Percentiles rank a stretch among this genome's conserved stretches.
Evolutionary conservation across 371 early-diverging fungal genomes (phyloP).

Genomic region (Mucor lusitanicus): DNA sequence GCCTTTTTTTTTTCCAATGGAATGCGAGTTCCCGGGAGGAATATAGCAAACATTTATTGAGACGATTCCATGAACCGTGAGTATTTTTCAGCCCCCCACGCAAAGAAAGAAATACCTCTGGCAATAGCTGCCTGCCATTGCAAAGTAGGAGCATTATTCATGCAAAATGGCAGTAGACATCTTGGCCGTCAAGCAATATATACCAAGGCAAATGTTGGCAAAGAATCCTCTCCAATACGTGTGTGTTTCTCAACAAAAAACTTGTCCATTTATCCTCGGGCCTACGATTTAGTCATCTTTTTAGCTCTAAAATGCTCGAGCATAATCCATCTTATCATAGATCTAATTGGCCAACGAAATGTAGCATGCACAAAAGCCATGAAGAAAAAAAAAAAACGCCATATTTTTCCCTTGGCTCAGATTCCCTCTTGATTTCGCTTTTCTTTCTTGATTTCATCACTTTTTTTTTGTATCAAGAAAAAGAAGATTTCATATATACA

Average conservation of each 20-base stretch:
- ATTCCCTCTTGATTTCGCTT: not conserved
- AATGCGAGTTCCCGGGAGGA: not conserved
- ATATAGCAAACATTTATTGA: not conserved
- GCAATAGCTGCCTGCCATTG: not conserved
- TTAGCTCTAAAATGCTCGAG: not conserved
- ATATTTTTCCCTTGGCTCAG: not conserved
- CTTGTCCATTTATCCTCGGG: not conserved
- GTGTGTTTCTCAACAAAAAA: not conserved
- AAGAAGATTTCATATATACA: not conserved
- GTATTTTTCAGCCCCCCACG: not conserved
- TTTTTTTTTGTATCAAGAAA: constrained; percentile 4
- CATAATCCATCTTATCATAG: not conserved
- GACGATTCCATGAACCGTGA: not conserved
- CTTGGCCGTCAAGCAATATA: not conserved
- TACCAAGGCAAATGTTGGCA: not conserved
- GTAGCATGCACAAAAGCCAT: constrained; percentile 3
- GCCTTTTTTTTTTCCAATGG: not conserved
- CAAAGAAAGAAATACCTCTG: not conserved
- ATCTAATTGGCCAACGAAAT: not conserved
- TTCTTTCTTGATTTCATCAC: not conserved
- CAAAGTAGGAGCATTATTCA: not conserved
- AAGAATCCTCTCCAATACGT: not conserved
- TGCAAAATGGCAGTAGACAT: not conserved
- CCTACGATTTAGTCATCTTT: not conserved
- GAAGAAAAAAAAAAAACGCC: constrained; percentile 5